Base-by-base conservation (phyloP, 306 rosid species). In the Fagus crenata region DNA sequence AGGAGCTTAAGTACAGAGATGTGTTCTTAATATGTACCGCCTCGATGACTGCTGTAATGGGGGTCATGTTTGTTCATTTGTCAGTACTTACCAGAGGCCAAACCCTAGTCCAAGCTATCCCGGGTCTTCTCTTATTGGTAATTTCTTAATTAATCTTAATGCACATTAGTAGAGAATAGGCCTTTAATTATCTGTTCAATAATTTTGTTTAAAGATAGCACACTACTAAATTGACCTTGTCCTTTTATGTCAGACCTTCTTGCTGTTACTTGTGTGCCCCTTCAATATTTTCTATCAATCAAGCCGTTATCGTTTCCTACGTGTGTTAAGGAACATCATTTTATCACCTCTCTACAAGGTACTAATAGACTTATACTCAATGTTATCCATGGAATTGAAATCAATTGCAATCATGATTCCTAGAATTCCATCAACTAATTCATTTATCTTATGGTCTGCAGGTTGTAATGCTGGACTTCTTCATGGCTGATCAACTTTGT, bases 401-500 rank as follows among this genome's bases (percentile, higher is more conserved):
- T 33, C 67, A 60, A 31, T 9, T 11, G 39, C 18, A 32, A 11
- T 60, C 17, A 32, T 33, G 67, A 60, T 31, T 12, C 39, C 6
- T 22, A 22, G 28, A 22, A 22, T 22, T 22, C 28, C 32, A 3
- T 58, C 9, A 9, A 9, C 64, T 67, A 67, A 67, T 67, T 67
- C 32, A 6, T 39, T 67, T 39, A n/a, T 67, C 51, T n/a, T 67
- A 39, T 67, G 13, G 32, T 49, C 74, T 53, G 56, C 80, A 95
- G 98, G 99, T 96, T 85, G 93, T 96, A 83, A 96, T 96, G 99
- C 88, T 96, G 72, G 99, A 96, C 86, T 96, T 96, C 88, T 96
- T 96, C 91, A 92, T 96, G 99, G 99, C 99, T 43, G 99, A 96
- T 78, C 99, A 96, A 83, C 93, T 96, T 77, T 96, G 99, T 79